phyloP scores from a whole-genome alignment of 352 stramenopile species.

The Globisporangium abappressorium region DNA sequence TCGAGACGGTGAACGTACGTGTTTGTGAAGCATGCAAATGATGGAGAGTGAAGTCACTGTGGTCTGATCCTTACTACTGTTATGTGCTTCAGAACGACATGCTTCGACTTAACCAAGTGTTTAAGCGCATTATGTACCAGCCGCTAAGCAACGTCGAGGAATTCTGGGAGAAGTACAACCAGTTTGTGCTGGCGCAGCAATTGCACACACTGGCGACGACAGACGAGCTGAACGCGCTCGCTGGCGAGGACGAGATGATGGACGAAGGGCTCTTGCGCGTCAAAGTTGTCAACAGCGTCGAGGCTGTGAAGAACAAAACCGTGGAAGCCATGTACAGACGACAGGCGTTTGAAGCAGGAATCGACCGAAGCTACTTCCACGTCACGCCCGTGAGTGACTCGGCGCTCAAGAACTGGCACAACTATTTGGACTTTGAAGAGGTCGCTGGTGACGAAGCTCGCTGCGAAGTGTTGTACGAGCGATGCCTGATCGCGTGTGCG shows the following conservation, averaged over 20 bases:
- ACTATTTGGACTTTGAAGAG: constrained; percentile 80
- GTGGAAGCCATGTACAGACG: constrained; percentile 57
- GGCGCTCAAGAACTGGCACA: constrained; percentile 78
- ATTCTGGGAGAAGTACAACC: constrained; percentile 86
- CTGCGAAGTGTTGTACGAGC: constrained; percentile 74
- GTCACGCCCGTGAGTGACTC: constrained; percentile 64
- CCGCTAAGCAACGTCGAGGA: constrained; percentile 76
- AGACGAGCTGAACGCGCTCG: constrained; percentile 60
- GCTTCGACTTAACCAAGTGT: constrained; percentile 73
- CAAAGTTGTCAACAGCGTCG: constrained; percentile 78
- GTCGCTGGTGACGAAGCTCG: constrained; percentile 37
- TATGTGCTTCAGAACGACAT: constrained; percentile 64
- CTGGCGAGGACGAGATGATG: constrained; percentile 60
- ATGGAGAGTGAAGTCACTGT: neutral
- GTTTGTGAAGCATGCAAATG: neutral
- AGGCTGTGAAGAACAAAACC: constrained; percentile 69
- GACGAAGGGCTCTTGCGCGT: constrained; percentile 78
- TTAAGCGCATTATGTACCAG: constrained; percentile 73
- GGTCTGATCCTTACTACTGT: neutral
- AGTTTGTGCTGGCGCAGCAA: constrained; percentile 77
- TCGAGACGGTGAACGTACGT: constrained; percentile 75
- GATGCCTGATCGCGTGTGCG: constrained; percentile 75
- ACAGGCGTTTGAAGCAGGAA: constrained; percentile 69
- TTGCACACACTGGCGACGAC: constrained; percentile 53
- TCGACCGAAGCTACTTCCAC: constrained; percentile 82